Evolutionary conservation across 192 early-diverging fungal genomes (phyloP).

Genomic region (Coemansia sp.): DNA sequence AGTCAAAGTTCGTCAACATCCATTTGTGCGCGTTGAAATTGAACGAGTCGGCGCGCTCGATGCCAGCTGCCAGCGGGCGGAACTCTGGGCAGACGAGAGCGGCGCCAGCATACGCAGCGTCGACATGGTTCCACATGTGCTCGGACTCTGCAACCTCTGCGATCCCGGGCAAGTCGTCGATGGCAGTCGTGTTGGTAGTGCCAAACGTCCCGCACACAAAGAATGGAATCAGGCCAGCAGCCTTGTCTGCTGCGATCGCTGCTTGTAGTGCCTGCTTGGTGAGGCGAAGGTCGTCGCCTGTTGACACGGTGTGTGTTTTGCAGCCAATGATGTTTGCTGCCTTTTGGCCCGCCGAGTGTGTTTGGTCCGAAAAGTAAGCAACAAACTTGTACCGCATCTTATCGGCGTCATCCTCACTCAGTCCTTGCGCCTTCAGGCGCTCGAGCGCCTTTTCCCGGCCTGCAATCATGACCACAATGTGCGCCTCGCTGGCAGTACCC

Average conservation of each 20-base stretch:
- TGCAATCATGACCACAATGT: slow-evolving; percentile 62
- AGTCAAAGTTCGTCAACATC: slow-evolving; percentile 69
- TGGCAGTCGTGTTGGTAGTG: slow-evolving; percentile 61
- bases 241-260: slow-evolving; percentile 57
- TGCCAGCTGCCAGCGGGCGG: slow-evolving; percentile 50
- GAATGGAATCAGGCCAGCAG: slow-evolving; percentile 63
- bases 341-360: slow-evolving; percentile 63
- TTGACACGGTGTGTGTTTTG: slow-evolving; percentile 35
- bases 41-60: slow-evolving; percentile 64
- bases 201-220: slow-evolving; percentile 68
- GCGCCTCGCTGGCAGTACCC: slow-evolving; percentile 63
- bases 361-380: slow-evolving; percentile 66
- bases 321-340: slow-evolving; percentile 54
- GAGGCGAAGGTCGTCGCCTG: slow-evolving; percentile 46
- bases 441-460: slow-evolving; percentile 57
- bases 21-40: slow-evolving; percentile 69
- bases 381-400: slow-evolving; percentile 45
- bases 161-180: slow-evolving; percentile 62
- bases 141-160: slow-evolving; percentile 47
- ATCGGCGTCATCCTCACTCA: slow-evolving; percentile 34
- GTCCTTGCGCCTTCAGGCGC: slow-evolving; percentile 23
- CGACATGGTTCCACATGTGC: slow-evolving; percentile 66
- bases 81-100: slow-evolving; percentile 65
- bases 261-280: slow-evolving; percentile 48
- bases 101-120: slow-evolving; percentile 67